These are phyloP conservation scores for Andrographis paniculata DNA, from an alignment of 305 asterid species.

Conservation along the genomic window DNA sequence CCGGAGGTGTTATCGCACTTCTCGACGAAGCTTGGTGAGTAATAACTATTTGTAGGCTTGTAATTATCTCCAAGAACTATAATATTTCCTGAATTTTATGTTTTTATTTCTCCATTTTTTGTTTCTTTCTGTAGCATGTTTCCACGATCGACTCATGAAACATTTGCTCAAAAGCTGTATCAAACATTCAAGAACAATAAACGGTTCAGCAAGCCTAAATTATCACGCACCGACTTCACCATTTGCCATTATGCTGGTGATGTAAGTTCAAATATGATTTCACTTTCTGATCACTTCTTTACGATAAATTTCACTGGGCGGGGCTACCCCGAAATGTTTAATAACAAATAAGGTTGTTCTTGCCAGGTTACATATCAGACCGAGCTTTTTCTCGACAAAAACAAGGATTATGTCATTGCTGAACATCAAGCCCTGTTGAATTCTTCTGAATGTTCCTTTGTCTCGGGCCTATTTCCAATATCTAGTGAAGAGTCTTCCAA, in stretches of 20 bases:
- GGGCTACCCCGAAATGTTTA: conserved; percentile 13
- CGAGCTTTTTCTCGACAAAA: conserved; percentile 87
- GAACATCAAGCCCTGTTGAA: conserved; percentile 92
- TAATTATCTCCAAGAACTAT: too few species aligned
- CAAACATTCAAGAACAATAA: conserved; percentile 77
- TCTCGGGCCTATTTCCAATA: conserved; percentile 65
- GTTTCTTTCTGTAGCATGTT: conserved; percentile 63
- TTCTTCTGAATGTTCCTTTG: conserved; percentile 82
- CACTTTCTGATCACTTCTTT: conserved; percentile 11
- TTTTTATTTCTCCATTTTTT: not conserved
- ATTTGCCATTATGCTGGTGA: conserved; percentile 97
- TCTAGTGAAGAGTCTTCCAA: conserved; percentile 80
- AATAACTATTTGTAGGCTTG: conserved; percentile 11
- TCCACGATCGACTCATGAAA: conserved; percentile 94
- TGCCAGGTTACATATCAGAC: conserved; percentile 90
- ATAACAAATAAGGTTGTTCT: not conserved
- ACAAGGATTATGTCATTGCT: conserved; percentile 95
- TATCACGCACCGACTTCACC: conserved; percentile 94
- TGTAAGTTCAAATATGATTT: conserved; percentile 56
- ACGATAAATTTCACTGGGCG: not conserved
- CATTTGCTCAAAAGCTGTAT: conserved; percentile 94
- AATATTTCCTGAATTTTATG: too few species aligned
- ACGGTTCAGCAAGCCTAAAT: conserved; percentile 95
- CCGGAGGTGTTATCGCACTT: conserved; percentile 82
- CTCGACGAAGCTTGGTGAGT: conserved; percentile 81